Conservation (phyloP, 148 eudicot species). For the Suaeda aralocaspica region DNA sequence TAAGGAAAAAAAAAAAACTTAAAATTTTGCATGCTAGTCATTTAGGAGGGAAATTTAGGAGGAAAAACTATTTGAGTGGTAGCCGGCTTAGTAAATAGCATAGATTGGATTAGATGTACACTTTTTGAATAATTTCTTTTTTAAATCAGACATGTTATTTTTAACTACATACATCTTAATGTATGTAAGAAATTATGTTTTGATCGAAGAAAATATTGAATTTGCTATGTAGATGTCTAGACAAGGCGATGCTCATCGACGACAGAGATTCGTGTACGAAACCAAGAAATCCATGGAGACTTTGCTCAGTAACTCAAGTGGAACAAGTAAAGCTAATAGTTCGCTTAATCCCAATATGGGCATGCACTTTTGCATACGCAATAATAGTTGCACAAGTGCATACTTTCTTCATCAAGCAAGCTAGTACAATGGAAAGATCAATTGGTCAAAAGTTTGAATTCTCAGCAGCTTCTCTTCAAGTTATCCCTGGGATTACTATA, state of each 20-base stretch:
- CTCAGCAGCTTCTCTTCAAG: constrained; percentile 59
- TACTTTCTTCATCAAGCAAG: constrained; percentile 76
- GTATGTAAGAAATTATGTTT: too few species aligned
- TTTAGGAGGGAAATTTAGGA: too few species aligned
- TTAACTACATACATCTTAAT: too few species aligned
- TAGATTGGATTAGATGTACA: too few species aligned
- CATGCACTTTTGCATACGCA: constrained; percentile 49
- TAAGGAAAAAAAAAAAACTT: too few species aligned
- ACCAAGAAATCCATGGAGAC: constrained; percentile 53
- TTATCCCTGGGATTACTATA: constrained; percentile 44
- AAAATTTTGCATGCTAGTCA: too few species aligned
- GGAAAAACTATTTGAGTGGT: too few species aligned
- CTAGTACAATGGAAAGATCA: constrained; percentile 47
- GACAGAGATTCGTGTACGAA: constrained; percentile 37
- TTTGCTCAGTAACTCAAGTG: constrained; percentile 62
- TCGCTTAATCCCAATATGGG: constrained; percentile 59
- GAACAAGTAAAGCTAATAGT: constrained; percentile 60
- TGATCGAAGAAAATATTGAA: too few species aligned
- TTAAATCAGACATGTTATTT: too few species aligned
- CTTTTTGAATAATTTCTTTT: too few species aligned
- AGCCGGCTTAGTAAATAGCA: too few species aligned
- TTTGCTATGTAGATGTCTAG: constrained; percentile 36
- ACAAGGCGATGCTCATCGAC: constrained; percentile 60
- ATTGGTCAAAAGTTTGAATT: constrained; percentile 35
- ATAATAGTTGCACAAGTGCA: constrained; percentile 51